Percentiles rank a stretch among this genome's conserved stretches.
phyloP scores from a whole-genome alignment of 352 stramenopile species.

The Globisporangium radiosum region DNA sequence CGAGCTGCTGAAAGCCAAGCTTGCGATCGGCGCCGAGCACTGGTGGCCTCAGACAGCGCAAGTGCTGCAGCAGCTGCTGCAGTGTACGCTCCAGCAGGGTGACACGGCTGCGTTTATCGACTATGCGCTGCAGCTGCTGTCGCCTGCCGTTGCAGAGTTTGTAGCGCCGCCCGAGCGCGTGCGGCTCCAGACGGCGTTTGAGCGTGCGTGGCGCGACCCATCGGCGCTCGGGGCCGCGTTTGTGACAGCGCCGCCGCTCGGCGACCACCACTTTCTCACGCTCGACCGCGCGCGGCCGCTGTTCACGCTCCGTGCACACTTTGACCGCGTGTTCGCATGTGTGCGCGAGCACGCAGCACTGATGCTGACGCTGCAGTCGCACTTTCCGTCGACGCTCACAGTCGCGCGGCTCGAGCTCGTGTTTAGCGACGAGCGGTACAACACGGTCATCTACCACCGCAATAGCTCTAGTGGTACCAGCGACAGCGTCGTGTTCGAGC shows the following conservation, averaged over 20 bases:
- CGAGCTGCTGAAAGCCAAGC: slow-evolving; percentile 68
- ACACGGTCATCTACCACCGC: slow-evolving; percentile 43
- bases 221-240: slow-evolving; percentile 31
- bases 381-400: slow-evolving; percentile 48
- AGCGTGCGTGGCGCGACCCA: slow-evolving; percentile 57
- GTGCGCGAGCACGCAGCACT: slow-evolving; percentile 60
- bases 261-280: slow-evolving; percentile 35
- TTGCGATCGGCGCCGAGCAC: slow-evolving; percentile 47
- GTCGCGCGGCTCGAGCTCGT: slow-evolving; percentile 61
- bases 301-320: slow-evolving; percentile 44
- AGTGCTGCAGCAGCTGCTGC: slow-evolving; percentile 65
- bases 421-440: slow-evolving; percentile 76
- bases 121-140: slow-evolving; percentile 72
- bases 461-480: slow-evolving; percentile 1
- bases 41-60: slow-evolving; percentile 73
- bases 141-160: slow-evolving; percentile 63
- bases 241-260: slow-evolving; percentile 25
- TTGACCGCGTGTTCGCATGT: slow-evolving; percentile 58
- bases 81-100: slow-evolving; percentile 66
- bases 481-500: slow-evolving; percentile 9
- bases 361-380: slow-evolving; percentile 38
- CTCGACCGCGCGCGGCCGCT: slow-evolving; percentile 47
- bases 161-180: slow-evolving; percentile 48
- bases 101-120: slow-evolving; percentile 74
- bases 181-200: slow-evolving; percentile 48